A percentile compares a stretch with the other conserved stretches of the same genome.
These are phyloP conservation scores for Aschersonia sp. DNA, from an alignment of 2,329 filamentous ascomycete species.

Conservation along the genomic window DNA sequence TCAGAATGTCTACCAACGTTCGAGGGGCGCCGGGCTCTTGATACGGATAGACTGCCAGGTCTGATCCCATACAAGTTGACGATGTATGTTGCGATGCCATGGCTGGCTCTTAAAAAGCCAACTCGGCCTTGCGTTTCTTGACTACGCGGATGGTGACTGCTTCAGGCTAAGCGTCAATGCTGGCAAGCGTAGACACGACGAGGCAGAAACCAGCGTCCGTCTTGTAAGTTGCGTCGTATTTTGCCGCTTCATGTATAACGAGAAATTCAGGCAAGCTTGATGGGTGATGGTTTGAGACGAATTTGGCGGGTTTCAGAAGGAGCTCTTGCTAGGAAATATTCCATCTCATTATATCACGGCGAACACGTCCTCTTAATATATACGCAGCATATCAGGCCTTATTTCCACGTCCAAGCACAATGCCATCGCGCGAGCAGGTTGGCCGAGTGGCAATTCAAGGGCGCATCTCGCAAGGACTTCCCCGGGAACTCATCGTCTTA, in stretches of 20 bases:
- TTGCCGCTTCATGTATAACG: too few species aligned
- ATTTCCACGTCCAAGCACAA: too few species aligned
- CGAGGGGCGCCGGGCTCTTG: slow-evolving; percentile 1
- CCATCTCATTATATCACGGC: not conserved
- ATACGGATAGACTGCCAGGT: slow-evolving; percentile 3
- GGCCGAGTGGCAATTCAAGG: not conserved
- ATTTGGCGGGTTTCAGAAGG: not conserved
- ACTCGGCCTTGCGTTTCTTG: too few species aligned
- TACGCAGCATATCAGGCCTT: not conserved
- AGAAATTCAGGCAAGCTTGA: too few species aligned
- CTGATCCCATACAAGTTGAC: not conserved
- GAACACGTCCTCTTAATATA: not conserved
- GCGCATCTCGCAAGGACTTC: not conserved
- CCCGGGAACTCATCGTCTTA: not conserved
- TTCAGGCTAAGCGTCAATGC: not conserved
- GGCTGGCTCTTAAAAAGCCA: not conserved
- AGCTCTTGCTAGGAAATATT: not conserved
- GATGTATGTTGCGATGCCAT: not conserved
- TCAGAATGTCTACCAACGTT: slow-evolving; percentile 8
- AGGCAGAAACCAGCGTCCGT: too few species aligned
- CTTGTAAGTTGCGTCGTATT: too few species aligned
- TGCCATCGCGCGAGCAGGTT: not conserved
- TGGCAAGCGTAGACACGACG: too few species aligned
- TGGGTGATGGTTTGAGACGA: too few species aligned
- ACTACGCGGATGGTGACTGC: not conserved